Evolutionary conservation across 495 filamentous ascomycete species (phyloP).

Genomic region (Amphirosellinia nigrospora): DNA sequence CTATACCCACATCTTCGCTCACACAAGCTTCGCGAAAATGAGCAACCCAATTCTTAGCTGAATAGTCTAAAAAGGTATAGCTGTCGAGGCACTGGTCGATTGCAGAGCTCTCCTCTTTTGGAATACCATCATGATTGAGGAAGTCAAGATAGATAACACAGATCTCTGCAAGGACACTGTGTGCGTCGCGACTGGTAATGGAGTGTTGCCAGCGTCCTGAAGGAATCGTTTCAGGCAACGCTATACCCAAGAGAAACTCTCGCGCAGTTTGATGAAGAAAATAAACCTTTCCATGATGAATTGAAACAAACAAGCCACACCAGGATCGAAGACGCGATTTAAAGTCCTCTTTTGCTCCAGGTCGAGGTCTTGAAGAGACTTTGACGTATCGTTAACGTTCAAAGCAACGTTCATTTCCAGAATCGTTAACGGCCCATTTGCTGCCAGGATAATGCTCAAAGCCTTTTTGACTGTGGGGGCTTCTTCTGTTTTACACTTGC

Average conservation of each 20-base stretch:
- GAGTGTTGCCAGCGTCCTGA: constrained; percentile 36
- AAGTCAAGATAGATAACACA: constrained; percentile 42
- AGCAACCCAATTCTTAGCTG: neutral
- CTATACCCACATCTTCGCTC: neutral
- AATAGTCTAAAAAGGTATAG: constrained; percentile 13
- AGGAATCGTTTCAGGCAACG: neutral
- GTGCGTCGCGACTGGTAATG: constrained; percentile 30
- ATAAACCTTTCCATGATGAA: constrained; percentile 44
- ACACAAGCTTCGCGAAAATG: constrained; percentile 8
- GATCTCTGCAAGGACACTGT: constrained; percentile 40
- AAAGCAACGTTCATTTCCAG: constrained; percentile 49
- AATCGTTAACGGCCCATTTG: constrained; percentile 46
- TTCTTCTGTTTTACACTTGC: constrained; percentile 31
- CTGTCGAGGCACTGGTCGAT: neutral
- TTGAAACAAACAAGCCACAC: constrained; percentile 50
- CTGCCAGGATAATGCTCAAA: constrained; percentile 49
- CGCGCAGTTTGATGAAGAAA: constrained; percentile 54
- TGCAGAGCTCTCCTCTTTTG: neutral
- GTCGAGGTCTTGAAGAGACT: constrained; percentile 33
- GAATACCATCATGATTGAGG: neutral
- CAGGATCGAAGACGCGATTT: constrained; percentile 36
- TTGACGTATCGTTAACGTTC: constrained; percentile 30
- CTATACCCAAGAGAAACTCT: constrained; percentile 41
- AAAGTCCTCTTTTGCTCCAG: constrained; percentile 34
- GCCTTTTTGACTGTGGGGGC: constrained; percentile 37